Percentiles rank a stretch among this genome's conserved stretches.
phyloP scores from a whole-genome alignment of 148 eudicot species.

The Drosera capensis region DNA sequence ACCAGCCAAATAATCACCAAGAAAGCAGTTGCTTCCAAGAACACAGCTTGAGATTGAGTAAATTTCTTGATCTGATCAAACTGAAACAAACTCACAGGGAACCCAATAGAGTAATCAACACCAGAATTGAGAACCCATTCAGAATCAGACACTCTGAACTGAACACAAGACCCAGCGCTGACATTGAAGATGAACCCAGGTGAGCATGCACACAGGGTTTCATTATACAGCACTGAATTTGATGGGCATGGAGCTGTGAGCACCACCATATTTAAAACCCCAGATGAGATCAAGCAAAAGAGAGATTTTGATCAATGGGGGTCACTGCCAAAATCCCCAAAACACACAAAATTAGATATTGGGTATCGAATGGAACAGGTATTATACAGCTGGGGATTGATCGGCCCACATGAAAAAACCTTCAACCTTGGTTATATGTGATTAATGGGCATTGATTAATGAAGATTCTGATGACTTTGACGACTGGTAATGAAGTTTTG shows the following conservation, averaged over 20 bases:
- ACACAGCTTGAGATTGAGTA: conserved; percentile 80
- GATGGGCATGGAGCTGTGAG: conserved; percentile 22
- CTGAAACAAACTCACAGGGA: conserved; percentile 51
- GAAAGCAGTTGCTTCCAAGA: conserved; percentile 53
- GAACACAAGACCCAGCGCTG: conserved; percentile 23
- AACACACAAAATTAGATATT: too few relatives aligned
- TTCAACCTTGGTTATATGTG: too few relatives aligned
- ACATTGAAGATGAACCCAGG: conserved; percentile 55
- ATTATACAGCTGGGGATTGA: too few relatives aligned
- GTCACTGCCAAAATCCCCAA: too few relatives aligned
- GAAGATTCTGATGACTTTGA: too few relatives aligned
- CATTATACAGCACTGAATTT: conserved; percentile 45
- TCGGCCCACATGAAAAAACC: too few relatives aligned
- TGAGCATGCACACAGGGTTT: conserved; percentile 49
- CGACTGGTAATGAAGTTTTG: too few relatives aligned
- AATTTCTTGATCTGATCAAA: conserved; percentile 58
- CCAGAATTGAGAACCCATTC: conserved; percentile 38
- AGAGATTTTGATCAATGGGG: too few relatives aligned
- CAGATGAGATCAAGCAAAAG: too few relatives aligned
- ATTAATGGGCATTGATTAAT: too few relatives aligned
- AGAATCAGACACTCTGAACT: conserved; percentile 18
- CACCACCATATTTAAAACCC: too few relatives aligned
- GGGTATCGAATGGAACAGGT: too few relatives aligned
- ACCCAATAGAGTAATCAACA: conserved; percentile 37
- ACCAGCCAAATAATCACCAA: conserved; percentile 50